Conservation (phyloP, 179 eudicot genomes). For the Gypsophila paniculata region DNA sequence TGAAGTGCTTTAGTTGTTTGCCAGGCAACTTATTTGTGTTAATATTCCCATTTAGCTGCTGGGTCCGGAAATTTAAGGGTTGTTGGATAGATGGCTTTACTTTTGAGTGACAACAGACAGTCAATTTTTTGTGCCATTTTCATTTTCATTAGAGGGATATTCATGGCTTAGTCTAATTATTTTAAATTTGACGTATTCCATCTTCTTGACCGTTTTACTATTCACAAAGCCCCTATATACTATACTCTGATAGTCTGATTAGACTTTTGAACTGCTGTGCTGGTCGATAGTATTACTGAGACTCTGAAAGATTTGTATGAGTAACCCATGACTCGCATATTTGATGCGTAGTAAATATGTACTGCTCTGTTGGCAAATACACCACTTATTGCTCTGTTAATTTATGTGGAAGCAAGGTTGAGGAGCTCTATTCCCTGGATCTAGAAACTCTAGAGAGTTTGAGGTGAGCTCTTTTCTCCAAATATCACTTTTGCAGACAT, state of each 20-base stretch:
- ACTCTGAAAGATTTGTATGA: not conserved
- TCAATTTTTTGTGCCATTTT: not conserved
- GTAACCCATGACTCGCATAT: not conserved
- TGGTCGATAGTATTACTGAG: not conserved
- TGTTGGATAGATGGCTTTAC: not conserved
- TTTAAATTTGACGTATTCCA: not conserved
- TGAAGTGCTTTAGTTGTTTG: not conserved
- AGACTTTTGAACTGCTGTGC: not conserved
- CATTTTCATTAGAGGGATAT: not conserved
- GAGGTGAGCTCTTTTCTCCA: slow-evolving; percentile 39
- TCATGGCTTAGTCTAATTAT: not conserved
- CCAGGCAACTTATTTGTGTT: not conserved
- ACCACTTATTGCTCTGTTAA: slow-evolving; percentile 10
- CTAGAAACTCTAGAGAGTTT: slow-evolving; percentile 73
- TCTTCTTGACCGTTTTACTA: not conserved
- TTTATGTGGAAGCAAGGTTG: slow-evolving; percentile 61
- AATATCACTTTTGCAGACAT: not conserved
- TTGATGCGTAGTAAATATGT: not conserved
- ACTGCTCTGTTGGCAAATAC: slow-evolving; percentile 10
- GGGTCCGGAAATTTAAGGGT: not conserved
- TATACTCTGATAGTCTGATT: not conserved
- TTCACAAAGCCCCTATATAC: not conserved
- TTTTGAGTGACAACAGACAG: not conserved
- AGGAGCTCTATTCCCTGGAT: slow-evolving; percentile 95
- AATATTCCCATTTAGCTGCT: not conserved